phyloP scores from a whole-genome alignment of 306 rosid species.

The Quercus aquifolioides region DNA sequence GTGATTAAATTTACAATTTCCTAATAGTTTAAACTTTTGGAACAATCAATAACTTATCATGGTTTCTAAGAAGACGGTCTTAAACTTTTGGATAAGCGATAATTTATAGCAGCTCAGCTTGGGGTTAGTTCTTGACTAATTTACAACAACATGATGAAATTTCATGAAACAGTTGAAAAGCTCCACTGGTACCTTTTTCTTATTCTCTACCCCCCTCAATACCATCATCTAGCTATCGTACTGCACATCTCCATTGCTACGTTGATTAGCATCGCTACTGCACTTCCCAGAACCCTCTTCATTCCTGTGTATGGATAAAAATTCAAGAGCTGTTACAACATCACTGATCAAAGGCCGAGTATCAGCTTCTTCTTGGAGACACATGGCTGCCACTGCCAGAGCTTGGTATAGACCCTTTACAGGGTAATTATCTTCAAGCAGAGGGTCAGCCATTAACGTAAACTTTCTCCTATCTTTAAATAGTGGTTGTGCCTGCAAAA shows the following conservation, averaged over 20 bases:
- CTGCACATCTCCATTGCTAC: conserved; percentile 23
- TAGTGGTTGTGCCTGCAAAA: conserved; percentile 76
- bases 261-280: background rate
- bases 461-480: conserved; percentile 69
- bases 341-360: conserved; percentile 80
- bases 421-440: conserved; percentile 62
- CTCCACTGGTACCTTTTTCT: background rate
- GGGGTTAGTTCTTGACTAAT: no score
- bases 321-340: conserved; percentile 73
- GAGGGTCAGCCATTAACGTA: conserved; percentile 59
- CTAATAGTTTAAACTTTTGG: no score
- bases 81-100: no score
- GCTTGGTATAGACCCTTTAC: conserved; percentile 77
- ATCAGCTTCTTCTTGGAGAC: conserved; percentile 73
- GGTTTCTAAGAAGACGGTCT: no score
- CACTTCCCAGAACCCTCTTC: conserved; percentile 20
- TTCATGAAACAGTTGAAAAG: conserved; percentile 22
- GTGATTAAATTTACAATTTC: no score
- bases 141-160: background rate
- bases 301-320: conserved; percentile 33
- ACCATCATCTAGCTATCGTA: conserved; percentile 19
- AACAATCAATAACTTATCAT: no score
- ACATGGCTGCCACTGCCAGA: conserved; percentile 92
- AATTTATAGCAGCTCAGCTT: no score
- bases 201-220: conserved; percentile 8